Evolutionary conservation across 768 basidiomycete genomes (phyloP).

Genomic region (Suillus placidus): DNA sequence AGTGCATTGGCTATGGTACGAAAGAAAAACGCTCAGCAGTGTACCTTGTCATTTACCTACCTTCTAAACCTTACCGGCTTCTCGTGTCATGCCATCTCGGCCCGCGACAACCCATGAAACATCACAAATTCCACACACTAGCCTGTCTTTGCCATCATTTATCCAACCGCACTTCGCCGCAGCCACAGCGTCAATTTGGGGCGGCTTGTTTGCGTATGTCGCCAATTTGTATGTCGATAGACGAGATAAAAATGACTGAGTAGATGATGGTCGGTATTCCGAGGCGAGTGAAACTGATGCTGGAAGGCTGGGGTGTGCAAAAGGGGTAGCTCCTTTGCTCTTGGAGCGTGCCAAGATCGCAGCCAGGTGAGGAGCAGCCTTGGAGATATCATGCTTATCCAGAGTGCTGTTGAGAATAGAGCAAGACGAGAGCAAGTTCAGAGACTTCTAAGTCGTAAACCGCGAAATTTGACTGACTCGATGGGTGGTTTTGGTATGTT

Average conservation of each 20-base stretch:
- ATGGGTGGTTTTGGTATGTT: constrained; percentile 44
- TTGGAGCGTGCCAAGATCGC: constrained; percentile 60
- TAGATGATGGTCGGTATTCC: constrained; percentile 81
- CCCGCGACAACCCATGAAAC: constrained; percentile 75
- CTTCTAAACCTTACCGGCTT: constrained; percentile 63
- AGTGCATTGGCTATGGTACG: constrained; percentile 58
- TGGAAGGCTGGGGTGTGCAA: constrained; percentile 40
- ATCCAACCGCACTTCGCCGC: constrained; percentile 84
- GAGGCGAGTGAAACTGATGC: constrained; percentile 36
- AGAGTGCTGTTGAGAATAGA: constrained; percentile 18
- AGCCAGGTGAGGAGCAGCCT: constrained; percentile 67
- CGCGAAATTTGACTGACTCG: constrained; percentile 24
- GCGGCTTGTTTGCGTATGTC: constrained; percentile 80
- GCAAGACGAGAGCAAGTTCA: constrained; percentile 8
- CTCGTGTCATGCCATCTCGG: constrained; percentile 70
- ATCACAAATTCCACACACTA: constrained; percentile 72
- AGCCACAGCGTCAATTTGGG: constrained; percentile 73
- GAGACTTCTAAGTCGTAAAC: constrained; percentile 1
- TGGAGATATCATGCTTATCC: constrained; percentile 41
- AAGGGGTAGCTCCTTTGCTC: constrained; percentile 51
- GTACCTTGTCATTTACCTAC: constrained; percentile 26
- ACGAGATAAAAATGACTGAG: constrained; percentile 70
- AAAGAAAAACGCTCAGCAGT: constrained; percentile 19
- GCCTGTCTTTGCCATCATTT: constrained; percentile 80
- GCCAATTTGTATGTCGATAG: constrained; percentile 77